Conservation (phyloP, 306 rosid species). For the Gynostemma pentaphyllum region DNA sequence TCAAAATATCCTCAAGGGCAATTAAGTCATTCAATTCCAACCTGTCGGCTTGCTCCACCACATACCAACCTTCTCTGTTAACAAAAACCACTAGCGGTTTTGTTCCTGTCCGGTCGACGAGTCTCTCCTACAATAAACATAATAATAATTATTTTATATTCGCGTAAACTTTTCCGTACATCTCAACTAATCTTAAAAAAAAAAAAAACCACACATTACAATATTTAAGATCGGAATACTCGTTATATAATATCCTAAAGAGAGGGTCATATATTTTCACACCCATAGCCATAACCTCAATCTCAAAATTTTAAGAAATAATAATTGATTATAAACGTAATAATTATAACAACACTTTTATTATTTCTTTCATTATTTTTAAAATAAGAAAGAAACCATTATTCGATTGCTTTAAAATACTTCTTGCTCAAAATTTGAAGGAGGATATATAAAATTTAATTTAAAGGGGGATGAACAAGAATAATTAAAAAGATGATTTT, state of each 20-base stretch:
- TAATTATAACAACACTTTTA: too few relatives aligned
- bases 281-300: too few relatives aligned
- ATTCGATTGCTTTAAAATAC: background rate
- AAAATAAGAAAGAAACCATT: background rate
- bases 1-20: background rate
- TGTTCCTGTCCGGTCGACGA: background rate
- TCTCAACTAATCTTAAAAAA: too few relatives aligned
- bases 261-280: too few relatives aligned
- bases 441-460: background rate
- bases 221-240: too few relatives aligned
- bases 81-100: conserved; percentile 7
- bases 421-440: background rate
- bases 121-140: background rate
- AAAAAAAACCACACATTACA: too few relatives aligned
- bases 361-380: background rate
- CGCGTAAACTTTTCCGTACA: too few relatives aligned
- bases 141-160: too few relatives aligned
- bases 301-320: too few relatives aligned
- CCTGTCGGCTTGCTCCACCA: conserved; percentile 6
- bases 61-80: background rate
- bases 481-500: conserved; percentile 8
- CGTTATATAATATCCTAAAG: too few relatives aligned
- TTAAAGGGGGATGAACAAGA: background rate
- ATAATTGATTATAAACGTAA: too few relatives aligned
- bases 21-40: background rate